Evolutionary conservation across 352 stramenopile species (phyloP).

Genomic region (Phytophthora kernoviae): DNA sequence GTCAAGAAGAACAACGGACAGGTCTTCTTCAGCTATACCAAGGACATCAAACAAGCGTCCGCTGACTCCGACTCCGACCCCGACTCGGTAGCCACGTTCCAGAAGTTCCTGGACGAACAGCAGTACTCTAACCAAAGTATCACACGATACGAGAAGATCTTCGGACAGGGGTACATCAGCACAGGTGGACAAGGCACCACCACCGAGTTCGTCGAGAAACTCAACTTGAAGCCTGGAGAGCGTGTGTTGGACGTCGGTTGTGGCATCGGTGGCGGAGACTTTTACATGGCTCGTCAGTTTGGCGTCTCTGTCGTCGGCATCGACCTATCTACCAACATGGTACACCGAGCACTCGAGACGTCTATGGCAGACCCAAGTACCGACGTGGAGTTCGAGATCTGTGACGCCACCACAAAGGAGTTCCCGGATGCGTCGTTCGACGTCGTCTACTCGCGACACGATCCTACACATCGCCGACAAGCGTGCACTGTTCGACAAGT

Average conservation of each 20-base stretch:
- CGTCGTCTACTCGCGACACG: conserved; percentile 74
- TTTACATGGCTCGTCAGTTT: conserved; percentile 92
- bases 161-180: conserved; percentile 73
- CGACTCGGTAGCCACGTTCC: conserved; percentile 56
- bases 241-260: conserved; percentile 91
- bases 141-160: conserved; percentile 79
- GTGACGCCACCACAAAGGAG: conserved; percentile 62
- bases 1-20: conserved; percentile 87
- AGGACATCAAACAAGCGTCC: conserved; percentile 44
- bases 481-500: conserved; percentile 59
- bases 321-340: conserved; percentile 80
- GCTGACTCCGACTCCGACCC: conserved; percentile 18
- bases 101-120: conserved; percentile 74
- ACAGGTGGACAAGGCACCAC: conserved; percentile 69
- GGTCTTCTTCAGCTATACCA: conserved; percentile 75
- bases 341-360: conserved; percentile 68
- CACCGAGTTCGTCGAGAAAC: conserved; percentile 72
- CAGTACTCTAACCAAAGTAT: conserved; percentile 78
- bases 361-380: conserved; percentile 52
- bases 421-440: conserved; percentile 69
- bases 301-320: conserved; percentile 77
- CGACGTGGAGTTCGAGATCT: conserved; percentile 79
- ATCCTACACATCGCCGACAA: conserved; percentile 80
- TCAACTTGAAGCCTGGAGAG: conserved; percentile 62
- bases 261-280: conserved; percentile 89